Conservation (phyloP, 1,284 basidiomycete genomes). For the Boletus semigastroideus region DNA sequence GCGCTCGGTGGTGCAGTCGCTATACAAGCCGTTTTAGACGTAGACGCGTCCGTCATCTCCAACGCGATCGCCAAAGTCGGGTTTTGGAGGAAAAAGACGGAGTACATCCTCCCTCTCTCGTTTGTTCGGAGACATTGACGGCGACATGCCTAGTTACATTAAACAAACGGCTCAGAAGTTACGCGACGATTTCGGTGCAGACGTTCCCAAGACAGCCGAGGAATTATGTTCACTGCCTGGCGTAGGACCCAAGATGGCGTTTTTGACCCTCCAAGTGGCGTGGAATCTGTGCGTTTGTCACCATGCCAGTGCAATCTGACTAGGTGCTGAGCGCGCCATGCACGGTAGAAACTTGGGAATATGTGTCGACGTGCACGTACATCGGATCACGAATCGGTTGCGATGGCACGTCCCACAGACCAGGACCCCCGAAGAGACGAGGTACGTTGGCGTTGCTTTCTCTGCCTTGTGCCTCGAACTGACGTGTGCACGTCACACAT, state of each 20-base stretch:
- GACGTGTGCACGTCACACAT: background rate
- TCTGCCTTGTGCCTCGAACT: too few species aligned
- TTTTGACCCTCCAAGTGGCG: conserved; percentile 77
- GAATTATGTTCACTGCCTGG: conserved; percentile 83
- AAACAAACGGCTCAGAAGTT: conserved; percentile 69
- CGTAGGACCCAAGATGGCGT: conserved; percentile 94
- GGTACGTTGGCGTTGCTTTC: conserved; percentile 41
- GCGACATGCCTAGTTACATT: conserved; percentile 53
- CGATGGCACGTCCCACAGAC: conserved; percentile 89
- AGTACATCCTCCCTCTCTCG: conserved; percentile 39
- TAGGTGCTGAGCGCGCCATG: too few species aligned
- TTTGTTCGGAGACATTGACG: too few species aligned
- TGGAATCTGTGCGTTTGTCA: conserved; percentile 71
- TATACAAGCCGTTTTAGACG: conserved; percentile 67
- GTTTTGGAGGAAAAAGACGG: conserved; percentile 89
- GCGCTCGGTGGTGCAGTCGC: conserved; percentile 78
- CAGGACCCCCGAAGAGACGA: conserved; percentile 85
- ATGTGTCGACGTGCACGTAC: conserved; percentile 95
- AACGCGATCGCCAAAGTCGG: conserved; percentile 87
- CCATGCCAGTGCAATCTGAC: too few species aligned
- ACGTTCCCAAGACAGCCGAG: conserved; percentile 85
- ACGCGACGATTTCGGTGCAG: conserved; percentile 71
- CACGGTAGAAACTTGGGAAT: conserved; percentile 81
- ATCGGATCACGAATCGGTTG: conserved; percentile 89
- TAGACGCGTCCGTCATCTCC: conserved; percentile 63